Conservation (phyloP, 768 basidiomycete genomes). For the Leccinum ochraceum region DNA sequence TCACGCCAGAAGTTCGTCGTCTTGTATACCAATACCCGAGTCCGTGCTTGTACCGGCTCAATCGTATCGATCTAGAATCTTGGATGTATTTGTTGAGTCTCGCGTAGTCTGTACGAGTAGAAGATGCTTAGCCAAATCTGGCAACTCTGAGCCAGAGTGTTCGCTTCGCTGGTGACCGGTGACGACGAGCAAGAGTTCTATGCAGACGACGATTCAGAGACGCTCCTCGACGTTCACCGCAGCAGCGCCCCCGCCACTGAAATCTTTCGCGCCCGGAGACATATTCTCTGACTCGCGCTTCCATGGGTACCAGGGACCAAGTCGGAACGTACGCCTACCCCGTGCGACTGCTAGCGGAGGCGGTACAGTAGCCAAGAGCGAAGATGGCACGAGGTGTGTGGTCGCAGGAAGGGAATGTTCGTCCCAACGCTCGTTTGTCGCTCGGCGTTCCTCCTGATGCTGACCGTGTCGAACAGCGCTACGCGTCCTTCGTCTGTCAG, state of each 20-base stretch:
- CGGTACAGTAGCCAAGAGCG: conserved; percentile 65
- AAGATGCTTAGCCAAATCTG: conserved; percentile 4
- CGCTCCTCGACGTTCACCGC: conserved; percentile 36
- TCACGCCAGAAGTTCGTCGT: background rate
- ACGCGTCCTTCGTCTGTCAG: conserved; percentile 58
- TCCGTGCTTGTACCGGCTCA: background rate
- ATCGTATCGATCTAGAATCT: background rate
- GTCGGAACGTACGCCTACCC: conserved; percentile 57
- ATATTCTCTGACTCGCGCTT: conserved; percentile 44
- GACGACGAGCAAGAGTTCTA: conserved; percentile 8
- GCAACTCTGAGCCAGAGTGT: background rate
- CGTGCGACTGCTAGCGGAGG: conserved; percentile 64
- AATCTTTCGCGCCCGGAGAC: conserved; percentile 21
- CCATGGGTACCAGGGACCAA: conserved; percentile 46
- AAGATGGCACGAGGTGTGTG: conserved; percentile 66
- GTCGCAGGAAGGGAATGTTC: conserved; percentile 81
- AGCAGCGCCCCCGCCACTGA: conserved; percentile 1
- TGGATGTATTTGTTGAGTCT: background rate
- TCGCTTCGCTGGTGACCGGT: background rate
- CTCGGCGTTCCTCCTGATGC: conserved; percentile 11
- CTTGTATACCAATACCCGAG: background rate
- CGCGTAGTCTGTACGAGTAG: background rate
- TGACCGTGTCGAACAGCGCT: conserved; percentile 43
- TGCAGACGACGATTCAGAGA: conserved; percentile 29
- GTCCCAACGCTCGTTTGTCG: conserved; percentile 21